A percentile compares a stretch with the other conserved stretches of the same genome.
These are phyloP conservation scores for Cytospora paraplurivora DNA, from an alignment of 2,329 filamentous ascomycete species.

Conservation along the genomic window DNA sequence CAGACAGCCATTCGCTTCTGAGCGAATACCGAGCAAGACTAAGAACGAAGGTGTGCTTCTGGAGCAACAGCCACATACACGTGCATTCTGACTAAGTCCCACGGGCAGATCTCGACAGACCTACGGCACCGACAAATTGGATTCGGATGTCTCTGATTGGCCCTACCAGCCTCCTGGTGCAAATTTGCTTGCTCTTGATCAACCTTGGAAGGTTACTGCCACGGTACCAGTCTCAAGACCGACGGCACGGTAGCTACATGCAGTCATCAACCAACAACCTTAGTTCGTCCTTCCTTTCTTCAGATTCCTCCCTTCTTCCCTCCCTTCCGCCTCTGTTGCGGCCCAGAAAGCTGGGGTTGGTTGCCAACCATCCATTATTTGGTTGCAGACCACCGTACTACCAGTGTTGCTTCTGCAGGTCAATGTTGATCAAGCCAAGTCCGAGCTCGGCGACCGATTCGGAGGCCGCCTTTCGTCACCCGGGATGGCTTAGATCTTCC, in stretches of 20 bases:
- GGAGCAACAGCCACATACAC: not conserved
- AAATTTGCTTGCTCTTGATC: not conserved
- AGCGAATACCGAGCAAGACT: not conserved
- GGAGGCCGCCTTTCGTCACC: not conserved
- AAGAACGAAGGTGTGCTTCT: not conserved
- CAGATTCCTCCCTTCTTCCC: too few relatives aligned
- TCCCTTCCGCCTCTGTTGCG: not conserved
- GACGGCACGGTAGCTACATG: not conserved
- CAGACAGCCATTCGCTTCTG: not conserved
- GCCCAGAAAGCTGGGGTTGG: not conserved
- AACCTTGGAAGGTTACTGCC: too few relatives aligned
- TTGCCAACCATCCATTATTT: not conserved
- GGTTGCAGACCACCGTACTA: not conserved
- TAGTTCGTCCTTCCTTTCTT: not conserved
- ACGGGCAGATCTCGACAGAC: slow-evolving; percentile 1
- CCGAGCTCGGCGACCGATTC: not conserved
- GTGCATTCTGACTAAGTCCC: not conserved
- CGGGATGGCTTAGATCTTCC: not conserved
- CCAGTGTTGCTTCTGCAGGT: slow-evolving; percentile 2
- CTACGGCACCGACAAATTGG: not conserved
- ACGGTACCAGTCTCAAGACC: not conserved
- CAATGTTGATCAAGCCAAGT: not conserved
- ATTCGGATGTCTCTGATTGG: not conserved
- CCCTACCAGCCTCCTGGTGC: not conserved
- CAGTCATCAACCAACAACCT: not conserved